phyloP scores from a whole-genome alignment of 2,329 filamentous ascomycete genomes.

The Colletotrichum abscissum region DNA sequence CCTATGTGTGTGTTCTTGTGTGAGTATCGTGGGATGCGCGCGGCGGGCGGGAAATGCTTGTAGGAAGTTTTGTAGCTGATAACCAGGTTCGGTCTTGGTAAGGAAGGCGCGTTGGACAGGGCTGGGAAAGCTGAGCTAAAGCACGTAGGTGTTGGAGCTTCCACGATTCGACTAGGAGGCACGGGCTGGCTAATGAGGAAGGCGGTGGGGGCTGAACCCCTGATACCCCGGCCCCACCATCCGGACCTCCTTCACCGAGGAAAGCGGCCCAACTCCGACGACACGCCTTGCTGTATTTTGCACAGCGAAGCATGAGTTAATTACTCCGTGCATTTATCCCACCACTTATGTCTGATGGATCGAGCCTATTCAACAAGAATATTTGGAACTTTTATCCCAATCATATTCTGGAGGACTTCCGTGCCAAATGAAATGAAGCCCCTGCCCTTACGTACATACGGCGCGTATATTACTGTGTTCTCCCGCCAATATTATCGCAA shows the following conservation, averaged over 20 bases:
- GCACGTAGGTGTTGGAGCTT: conserved; percentile 7
- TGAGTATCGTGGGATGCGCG: not conserved
- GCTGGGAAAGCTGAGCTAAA: conserved; percentile 4
- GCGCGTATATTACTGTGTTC: no score
- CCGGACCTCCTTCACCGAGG: not conserved
- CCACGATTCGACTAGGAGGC: conserved; percentile 1
- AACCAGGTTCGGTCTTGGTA: not conserved
- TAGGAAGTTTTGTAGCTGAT: not conserved
- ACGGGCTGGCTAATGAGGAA: not conserved
- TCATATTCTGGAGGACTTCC: no score
- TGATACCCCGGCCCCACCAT: not conserved
- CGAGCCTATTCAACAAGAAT: no score
- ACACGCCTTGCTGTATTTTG: not conserved
- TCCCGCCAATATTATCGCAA: no score
- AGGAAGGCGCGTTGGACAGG: conserved; percentile 8
- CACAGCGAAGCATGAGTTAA: no score
- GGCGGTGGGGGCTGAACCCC: not conserved
- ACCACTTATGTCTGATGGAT: no score
- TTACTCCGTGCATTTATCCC: no score
- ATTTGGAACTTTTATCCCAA: no score
- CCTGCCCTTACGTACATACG: no score
- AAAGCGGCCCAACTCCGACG: not conserved
- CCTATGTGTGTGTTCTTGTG: not conserved
- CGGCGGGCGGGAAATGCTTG: not conserved
- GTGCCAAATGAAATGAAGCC: no score